Percentiles rank a stretch among this genome's conserved stretches.
Evolutionary conservation across 768 basidiomycete species (phyloP).

Genomic region (Hydnomerulius pinastri): DNA sequence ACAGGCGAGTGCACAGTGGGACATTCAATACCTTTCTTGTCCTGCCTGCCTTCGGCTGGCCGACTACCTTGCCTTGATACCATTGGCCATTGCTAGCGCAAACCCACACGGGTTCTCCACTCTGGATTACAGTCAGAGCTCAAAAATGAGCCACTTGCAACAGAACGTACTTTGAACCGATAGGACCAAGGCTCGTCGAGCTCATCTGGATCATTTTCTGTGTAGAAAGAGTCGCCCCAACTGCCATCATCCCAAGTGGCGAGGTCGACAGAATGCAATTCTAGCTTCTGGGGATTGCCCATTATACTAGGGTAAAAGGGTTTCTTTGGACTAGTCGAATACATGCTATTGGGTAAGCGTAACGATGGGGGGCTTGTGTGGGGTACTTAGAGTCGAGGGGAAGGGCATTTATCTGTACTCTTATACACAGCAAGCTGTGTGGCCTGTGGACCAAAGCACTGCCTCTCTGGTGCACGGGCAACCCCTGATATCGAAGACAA

Average conservation of each 20-base stretch:
- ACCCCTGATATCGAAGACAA: slow-evolving; percentile 11
- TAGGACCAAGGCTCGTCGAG: slow-evolving; percentile 55
- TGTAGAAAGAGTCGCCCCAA: slow-evolving; percentile 18
- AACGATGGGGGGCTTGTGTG: not conserved
- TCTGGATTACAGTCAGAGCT: slow-evolving; percentile 27
- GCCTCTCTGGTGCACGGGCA: not conserved
- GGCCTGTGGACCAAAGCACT: not conserved
- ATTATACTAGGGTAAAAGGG: slow-evolving; percentile 3
- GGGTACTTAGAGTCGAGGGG: not conserved
- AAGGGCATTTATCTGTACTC: not conserved
- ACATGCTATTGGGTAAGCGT: no score
- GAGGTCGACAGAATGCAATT: slow-evolving; percentile 25
- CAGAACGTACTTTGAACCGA: slow-evolving; percentile 42
- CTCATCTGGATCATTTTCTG: slow-evolving; percentile 36
- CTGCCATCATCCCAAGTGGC: slow-evolving; percentile 25
- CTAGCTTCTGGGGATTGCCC: not conserved
- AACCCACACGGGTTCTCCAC: slow-evolving; percentile 54
- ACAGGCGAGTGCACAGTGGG: not conserved
- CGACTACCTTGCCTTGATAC: slow-evolving; percentile 50
- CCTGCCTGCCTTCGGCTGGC: slow-evolving; percentile 43
- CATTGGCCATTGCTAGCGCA: slow-evolving; percentile 51
- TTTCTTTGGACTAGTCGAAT: no score
- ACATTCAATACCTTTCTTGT: slow-evolving; percentile 46
- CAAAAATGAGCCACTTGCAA: not conserved
- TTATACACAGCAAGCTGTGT: not conserved